Conservation (phyloP, 2,329 filamentous ascomycete species). For the Cryphonectria radicalis region DNA sequence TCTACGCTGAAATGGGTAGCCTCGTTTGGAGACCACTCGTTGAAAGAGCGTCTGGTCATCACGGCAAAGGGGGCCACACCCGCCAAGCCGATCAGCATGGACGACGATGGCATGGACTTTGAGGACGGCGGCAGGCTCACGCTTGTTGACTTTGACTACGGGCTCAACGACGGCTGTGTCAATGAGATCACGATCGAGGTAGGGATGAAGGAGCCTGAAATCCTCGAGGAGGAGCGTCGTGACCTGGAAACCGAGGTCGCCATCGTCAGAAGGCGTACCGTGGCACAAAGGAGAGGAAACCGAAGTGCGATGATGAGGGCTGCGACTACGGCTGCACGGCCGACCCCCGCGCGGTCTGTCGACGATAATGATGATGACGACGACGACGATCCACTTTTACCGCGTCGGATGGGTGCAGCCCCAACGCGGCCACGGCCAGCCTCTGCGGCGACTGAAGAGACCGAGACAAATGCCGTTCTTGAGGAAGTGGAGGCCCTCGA, state of each 20-base stretch:
- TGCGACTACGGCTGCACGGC: constrained; percentile 47
- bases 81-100: constrained; percentile 62
- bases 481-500: constrained; percentile 68
- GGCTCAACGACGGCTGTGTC: constrained; percentile 57
- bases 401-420: constrained; percentile 50
- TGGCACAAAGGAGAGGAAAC: constrained; percentile 62
- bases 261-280: constrained; percentile 75
- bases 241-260: constrained; percentile 80
- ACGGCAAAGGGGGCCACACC: constrained; percentile 72
- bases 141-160: constrained; percentile 75
- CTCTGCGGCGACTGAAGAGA: constrained; percentile 40
- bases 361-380: constrained; percentile 37
- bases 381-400: constrained; percentile 59
- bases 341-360: constrained; percentile 38
- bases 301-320: constrained; percentile 54
- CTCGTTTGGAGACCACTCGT: constrained; percentile 51
- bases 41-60: constrained; percentile 66
- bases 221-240: constrained; percentile 72
- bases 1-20: constrained; percentile 75
- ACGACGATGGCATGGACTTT: constrained; percentile 70
- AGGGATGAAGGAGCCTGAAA: constrained; percentile 70
- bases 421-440: constrained; percentile 33
- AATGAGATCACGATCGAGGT: constrained; percentile 72
- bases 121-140: constrained; percentile 78
- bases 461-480: constrained; percentile 52